Evolutionary conservation across 768 basidiomycete genomes (phyloP).

Genomic region (Hypholoma sublateritium): DNA sequence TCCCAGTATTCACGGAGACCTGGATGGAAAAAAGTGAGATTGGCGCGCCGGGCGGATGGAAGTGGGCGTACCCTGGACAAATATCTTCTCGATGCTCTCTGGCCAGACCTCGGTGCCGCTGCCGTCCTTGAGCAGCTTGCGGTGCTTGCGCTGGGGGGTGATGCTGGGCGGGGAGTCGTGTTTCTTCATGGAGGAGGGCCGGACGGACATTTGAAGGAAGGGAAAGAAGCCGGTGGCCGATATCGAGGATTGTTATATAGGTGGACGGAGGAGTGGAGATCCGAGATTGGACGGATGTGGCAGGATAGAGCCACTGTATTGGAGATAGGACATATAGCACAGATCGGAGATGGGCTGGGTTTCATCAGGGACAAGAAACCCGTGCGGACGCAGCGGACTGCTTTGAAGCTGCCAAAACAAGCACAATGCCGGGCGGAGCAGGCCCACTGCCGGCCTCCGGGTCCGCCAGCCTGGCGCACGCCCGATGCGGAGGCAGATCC

Average conservation of each 20-base stretch:
- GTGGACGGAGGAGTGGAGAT: slow-evolving; percentile 33
- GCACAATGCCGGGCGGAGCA: slow-evolving; percentile 19
- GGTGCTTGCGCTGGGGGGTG: slow-evolving; percentile 79
- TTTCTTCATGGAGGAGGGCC: slow-evolving; percentile 33
- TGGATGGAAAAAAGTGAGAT: slow-evolving; percentile 22
- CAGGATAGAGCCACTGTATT: slow-evolving; percentile 44
- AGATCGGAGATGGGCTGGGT: slow-evolving; percentile 27
- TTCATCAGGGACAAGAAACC: slow-evolving; percentile 17
- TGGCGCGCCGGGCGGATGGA: slow-evolving; percentile 4
- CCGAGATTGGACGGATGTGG: slow-evolving; percentile 50
- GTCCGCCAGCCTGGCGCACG: slow-evolving; percentile 11
- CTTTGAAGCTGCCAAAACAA: slow-evolving; percentile 33
- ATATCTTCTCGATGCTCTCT: slow-evolving; percentile 71
- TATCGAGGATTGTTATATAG: slow-evolving; percentile 19
- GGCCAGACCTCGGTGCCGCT: slow-evolving; percentile 83
- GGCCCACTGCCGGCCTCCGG: neutral
- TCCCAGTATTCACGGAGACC: slow-evolving; percentile 79
- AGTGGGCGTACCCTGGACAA: slow-evolving; percentile 60
- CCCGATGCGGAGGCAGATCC: slow-evolving; percentile 13
- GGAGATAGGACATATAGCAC: slow-evolving; percentile 38
- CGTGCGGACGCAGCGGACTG: slow-evolving; percentile 16
- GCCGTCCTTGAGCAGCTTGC: slow-evolving; percentile 81
- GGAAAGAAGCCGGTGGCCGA: slow-evolving; percentile 20
- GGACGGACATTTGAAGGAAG: slow-evolving; percentile 14
- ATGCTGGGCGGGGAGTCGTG: slow-evolving; percentile 38